Conservation (phyloP, 2,329 filamentous ascomycete genomes). For the Grosmannia serpens region DNA sequence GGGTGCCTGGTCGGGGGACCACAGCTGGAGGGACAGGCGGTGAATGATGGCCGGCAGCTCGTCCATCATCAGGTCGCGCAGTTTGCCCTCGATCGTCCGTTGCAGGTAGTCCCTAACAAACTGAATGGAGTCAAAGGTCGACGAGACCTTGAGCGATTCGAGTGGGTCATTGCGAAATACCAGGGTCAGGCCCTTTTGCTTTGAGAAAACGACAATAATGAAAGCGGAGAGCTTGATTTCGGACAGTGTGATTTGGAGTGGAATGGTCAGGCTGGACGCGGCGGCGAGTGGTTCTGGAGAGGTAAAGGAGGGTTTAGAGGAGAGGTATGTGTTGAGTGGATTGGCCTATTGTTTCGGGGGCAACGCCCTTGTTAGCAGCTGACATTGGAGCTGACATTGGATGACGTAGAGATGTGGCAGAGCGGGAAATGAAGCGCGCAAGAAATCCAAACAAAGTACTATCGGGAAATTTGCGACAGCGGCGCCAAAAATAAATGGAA, state of each 20-base stretch:
- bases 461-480: not conserved
- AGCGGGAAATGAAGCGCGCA: not conserved
- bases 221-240: constrained; percentile 94
- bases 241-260: constrained; percentile 91
- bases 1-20: constrained; percentile 75
- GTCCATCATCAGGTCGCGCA: constrained; percentile 93
- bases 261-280: constrained; percentile 85
- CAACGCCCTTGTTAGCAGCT: constrained; percentile 26
- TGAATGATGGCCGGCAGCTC: constrained; percentile 95
- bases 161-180: constrained; percentile 97
- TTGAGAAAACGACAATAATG: constrained; percentile 94
- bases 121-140: constrained; percentile 96
- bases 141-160: constrained; percentile 95
- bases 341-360: constrained; percentile 60
- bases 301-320: constrained; percentile 82
- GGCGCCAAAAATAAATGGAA: not conserved
- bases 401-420: not conserved
- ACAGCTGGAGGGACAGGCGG: constrained; percentile 73
- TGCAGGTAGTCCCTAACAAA: constrained; percentile 97
- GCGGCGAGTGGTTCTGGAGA: constrained; percentile 88
- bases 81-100: constrained; percentile 85
- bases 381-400: constrained; percentile 11
- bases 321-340: constrained; percentile 89
- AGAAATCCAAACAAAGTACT: not conserved
- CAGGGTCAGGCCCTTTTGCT: constrained; percentile 89